Conservation (phyloP, 2,329 filamentous ascomycete genomes). For the Biscogniauxia sp. region DNA sequence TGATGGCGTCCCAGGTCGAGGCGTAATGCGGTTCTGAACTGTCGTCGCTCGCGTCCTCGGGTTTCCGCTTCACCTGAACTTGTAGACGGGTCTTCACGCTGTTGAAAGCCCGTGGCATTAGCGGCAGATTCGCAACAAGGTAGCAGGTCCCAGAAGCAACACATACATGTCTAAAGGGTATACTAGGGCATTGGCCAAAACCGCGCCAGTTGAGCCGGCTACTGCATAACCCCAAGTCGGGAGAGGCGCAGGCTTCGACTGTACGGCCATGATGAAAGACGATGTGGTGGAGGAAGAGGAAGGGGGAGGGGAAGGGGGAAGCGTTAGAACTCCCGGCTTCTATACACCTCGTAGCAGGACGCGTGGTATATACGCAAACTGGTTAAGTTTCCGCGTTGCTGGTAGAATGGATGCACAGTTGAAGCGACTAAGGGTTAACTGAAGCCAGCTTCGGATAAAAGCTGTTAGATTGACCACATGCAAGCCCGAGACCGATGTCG, state of each 20-base stretch:
- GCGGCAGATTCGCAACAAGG: constrained; percentile 4
- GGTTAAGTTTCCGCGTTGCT: not conserved
- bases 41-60: constrained; percentile 41
- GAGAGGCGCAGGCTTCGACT: constrained; percentile 66
- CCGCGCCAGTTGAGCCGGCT: constrained; percentile 87
- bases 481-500: constrained; percentile 14
- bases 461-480: constrained; percentile 19
- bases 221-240: constrained; percentile 93
- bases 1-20: constrained; percentile 84
- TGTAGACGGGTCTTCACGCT: constrained; percentile 96
- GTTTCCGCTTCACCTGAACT: constrained; percentile 76
- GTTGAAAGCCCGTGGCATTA: constrained; percentile 14
- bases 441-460: constrained; percentile 18
- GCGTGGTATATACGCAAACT: not conserved
- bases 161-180: constrained; percentile 95
- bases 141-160: constrained; percentile 3
- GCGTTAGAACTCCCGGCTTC: not conserved
- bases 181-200: constrained; percentile 90
- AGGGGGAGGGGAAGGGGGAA: not conserved
- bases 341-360: not conserved
- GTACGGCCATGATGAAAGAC: constrained; percentile 44
- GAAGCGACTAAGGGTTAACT: not conserved
- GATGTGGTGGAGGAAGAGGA: constrained; percentile 1
- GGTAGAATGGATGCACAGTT: constrained; percentile 5
- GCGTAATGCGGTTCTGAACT: constrained; percentile 70